phyloP scores from a whole-genome alignment of 2,329 filamentous ascomycete genomes.

The Ophiosphaerella herpotricha region DNA sequence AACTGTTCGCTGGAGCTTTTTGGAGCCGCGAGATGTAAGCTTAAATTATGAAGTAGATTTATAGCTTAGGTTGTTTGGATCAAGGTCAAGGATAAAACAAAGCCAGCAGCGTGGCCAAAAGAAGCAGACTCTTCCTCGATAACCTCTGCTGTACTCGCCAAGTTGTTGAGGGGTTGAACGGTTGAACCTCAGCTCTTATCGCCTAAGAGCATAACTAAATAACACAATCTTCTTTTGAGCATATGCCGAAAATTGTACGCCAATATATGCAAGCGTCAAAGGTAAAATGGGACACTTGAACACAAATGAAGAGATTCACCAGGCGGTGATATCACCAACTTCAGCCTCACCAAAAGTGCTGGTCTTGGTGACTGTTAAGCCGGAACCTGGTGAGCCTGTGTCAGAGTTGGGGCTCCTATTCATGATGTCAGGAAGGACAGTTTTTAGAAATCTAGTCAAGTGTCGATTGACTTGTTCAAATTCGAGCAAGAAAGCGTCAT shows the following conservation, averaged over 20 bases:
- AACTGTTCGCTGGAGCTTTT: too few species aligned
- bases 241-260: conserved; percentile 43
- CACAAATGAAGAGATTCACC: conserved; percentile 58
- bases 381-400: conserved; percentile 42
- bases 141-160: too few species aligned
- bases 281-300: conserved; percentile 34
- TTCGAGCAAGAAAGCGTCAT: conserved; percentile 94
- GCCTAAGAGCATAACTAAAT: conserved; percentile 23
- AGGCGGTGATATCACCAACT: conserved; percentile 93
- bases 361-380: conserved; percentile 72
- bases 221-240: conserved; percentile 44
- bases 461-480: conserved; percentile 96
- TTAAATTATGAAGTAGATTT: too few species aligned
- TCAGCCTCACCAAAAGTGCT: conserved; percentile 96
- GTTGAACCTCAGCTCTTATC: conserved; percentile 41
- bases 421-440: conserved; percentile 90
- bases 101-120: too few species aligned
- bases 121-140: too few species aligned
- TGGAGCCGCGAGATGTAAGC: too few species aligned
- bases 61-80: too few species aligned
- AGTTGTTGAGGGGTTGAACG: conserved; percentile 28
- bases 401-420: conserved; percentile 51
- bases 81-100: too few species aligned
- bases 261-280: conserved; percentile 15
- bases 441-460: conserved; percentile 79